Evolutionary conservation across 495 filamentous ascomycete species (phyloP), one percentile per base, ranked within the genome.

Genomic region (Neurospora tetraspora): DNA sequence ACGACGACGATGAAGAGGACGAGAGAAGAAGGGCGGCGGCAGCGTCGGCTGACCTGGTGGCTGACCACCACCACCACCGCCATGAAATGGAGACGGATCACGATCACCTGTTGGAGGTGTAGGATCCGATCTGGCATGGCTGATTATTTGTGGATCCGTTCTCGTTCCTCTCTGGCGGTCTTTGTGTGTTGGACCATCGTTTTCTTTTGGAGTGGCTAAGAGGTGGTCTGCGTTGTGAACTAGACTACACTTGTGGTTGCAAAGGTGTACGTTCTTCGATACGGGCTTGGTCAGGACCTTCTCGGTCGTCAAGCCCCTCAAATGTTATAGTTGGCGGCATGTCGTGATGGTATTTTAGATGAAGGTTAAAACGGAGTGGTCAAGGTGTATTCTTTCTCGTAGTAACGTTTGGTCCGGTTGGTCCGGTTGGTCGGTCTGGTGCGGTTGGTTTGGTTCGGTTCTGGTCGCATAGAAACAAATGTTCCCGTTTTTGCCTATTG

Each of bases 1-100:
- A 87, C 70, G 78, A 84, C 23, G 85, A 85, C 37, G 85, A 87
- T 39, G 84, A 85, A n/a, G 84, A 84, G 0, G 79, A 83, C 16
- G 69, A 68, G n/a, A 31, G 34, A 5, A 37, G n/a, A 71, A n/a
- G 40, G 11, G 47, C 34, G 38, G 43, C 72, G 37, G 36, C 72
- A 39, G 69, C 23, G 14, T 34, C 45, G 18, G 27, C 76, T 42
- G 76, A 80, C 71, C 82, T 81, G 53, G 80, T 81, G 18, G 80
- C 79, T 18, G 80, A 76, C 68, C 80, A 82, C 12, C 80, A 83
- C 61, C 78, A 74, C 12, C 80, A 82, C 47, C 78, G 80, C 10
- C 81, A 83, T 37, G 72, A 77, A 8, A 74, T 83, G 76, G 81
- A 83, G 53, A 65, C 53, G 53, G 53, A 65, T 65, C 27, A 18